Evolutionary conservation across 2,329 filamentous ascomycete species (phyloP).

Genomic region (Fusarium tjaetaba): DNA sequence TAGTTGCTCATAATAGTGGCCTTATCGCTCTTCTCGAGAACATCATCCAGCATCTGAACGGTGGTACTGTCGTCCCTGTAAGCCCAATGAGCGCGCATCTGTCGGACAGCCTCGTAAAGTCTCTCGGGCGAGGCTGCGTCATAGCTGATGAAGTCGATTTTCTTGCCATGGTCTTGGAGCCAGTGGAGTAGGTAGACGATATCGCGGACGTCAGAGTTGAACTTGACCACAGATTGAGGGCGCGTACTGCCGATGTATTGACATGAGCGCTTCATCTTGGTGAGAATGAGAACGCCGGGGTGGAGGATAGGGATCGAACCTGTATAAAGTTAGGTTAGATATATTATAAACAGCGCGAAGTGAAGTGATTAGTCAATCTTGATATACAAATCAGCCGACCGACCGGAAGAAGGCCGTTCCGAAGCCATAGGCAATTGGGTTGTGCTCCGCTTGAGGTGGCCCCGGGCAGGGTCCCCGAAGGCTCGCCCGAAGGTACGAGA

Average conservation of each 20-base stretch:
- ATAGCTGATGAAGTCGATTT: not conserved
- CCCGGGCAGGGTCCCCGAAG: too few relatives aligned
- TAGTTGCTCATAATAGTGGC: rapidly evolving
- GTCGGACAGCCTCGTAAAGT: not conserved
- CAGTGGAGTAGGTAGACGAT: not conserved
- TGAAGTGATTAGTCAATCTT: not conserved
- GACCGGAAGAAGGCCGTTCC: not conserved
- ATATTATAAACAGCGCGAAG: rapidly evolving
- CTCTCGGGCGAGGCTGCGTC: not conserved
- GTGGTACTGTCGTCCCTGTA: rapidly evolving
- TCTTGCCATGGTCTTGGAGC: not conserved
- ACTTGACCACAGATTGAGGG: not conserved
- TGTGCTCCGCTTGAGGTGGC: not conserved
- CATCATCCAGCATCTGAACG: not conserved
- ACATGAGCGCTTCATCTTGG: not conserved
- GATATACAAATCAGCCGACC: rapidly evolving
- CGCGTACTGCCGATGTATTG: not conserved
- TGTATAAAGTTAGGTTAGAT: not conserved
- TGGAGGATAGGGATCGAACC: rapidly evolving
- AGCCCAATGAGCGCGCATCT: not conserved
- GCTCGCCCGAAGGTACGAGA: too few relatives aligned
- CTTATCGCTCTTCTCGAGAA: not conserved
- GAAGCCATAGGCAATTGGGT: not conserved
- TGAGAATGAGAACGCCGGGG: not conserved
- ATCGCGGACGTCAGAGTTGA: not conserved